Evolutionary conservation across 176 grass and related monocot genomes (phyloP).

Genomic region (bread wheat (Triticum aestivum)): DNA sequence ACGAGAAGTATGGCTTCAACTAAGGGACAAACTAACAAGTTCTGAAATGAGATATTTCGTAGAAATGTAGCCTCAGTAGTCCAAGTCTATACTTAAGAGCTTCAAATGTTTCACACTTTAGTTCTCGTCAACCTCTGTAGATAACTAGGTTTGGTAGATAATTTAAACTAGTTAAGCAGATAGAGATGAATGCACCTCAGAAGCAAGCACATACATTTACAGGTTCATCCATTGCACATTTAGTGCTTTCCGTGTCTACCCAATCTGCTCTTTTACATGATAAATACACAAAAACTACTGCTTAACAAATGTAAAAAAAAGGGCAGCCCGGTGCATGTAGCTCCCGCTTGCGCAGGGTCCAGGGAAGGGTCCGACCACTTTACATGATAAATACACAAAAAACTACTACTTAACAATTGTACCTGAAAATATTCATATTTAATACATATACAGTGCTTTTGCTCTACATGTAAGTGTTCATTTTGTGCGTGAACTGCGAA

Average conservation of each 20-base stretch:
- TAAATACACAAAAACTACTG: neutral
- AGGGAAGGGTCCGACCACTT: neutral
- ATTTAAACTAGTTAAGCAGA: neutral
- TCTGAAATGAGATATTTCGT: neutral
- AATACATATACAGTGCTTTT: neutral
- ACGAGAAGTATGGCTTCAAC: neutral
- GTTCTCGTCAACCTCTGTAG: neutral
- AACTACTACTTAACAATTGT: neutral
- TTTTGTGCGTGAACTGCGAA: neutral
- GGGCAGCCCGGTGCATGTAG: no score
- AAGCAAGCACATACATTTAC: neutral
- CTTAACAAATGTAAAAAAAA: neutral
- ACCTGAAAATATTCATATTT: neutral
- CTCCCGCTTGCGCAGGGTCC: no score
- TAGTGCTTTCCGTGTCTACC: neutral
- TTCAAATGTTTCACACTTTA: neutral
- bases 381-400: neutral
- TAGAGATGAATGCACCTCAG: neutral
- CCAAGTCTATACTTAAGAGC: neutral
- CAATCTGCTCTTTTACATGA: neutral
- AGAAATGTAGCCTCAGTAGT: neutral
- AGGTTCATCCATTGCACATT: neutral
- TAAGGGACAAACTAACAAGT: neutral
- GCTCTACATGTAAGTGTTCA: neutral
- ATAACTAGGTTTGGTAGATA: neutral